Evolutionary conservation across 2,329 filamentous ascomycete genomes (phyloP), one percentile per base, ranked within the genome.

Genomic region (Metarhizium humberi): DNA sequence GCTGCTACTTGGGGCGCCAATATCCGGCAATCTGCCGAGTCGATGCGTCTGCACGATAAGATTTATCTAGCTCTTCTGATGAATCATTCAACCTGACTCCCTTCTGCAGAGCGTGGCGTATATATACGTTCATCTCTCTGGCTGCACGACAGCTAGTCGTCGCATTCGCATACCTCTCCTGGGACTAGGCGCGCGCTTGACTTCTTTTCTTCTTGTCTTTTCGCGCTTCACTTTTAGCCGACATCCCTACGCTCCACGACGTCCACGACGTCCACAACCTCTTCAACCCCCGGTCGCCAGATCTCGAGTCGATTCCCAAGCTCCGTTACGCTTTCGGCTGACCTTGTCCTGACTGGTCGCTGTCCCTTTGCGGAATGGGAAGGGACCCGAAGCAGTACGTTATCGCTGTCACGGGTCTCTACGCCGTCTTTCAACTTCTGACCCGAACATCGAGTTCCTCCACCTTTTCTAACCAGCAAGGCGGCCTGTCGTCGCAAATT

Each of bases 331-430:
- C 38, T 40, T 13, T 40, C 8, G 14, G 38, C 38, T 40, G 38
- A 40, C 38, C 14, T 40, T 4, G 38, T 5, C 38, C 13, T 40
- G 38, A 16, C 38, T 16, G 38, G 38, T 40, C 11, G 8, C 45
- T 30, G 45, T n/a, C 45, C 7, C 6, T 36, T 16, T 40, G 53
- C 57, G 60, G 45, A 38, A 72, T 72, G 70, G 64, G 65, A 64
- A 65, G 61, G 63, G 70, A 73, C 63, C 71, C 72, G 11, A 72
- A 70, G 63, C 67, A 66, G 58, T 67, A 67, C 56, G 62, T 71
- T 34, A 57, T 71, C 55, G 61, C 66, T 56, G 62, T 70, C 60
- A 61, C 64, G 50, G 61, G 63, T 57, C 59, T 69, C 51, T 71
- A 69, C 69, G 68, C 67, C 56, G 45, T 72, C 54, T 71, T 68